Conservation (phyloP, 2,329 filamentous ascomycete species). For the Alternaria alternata region DNA sequence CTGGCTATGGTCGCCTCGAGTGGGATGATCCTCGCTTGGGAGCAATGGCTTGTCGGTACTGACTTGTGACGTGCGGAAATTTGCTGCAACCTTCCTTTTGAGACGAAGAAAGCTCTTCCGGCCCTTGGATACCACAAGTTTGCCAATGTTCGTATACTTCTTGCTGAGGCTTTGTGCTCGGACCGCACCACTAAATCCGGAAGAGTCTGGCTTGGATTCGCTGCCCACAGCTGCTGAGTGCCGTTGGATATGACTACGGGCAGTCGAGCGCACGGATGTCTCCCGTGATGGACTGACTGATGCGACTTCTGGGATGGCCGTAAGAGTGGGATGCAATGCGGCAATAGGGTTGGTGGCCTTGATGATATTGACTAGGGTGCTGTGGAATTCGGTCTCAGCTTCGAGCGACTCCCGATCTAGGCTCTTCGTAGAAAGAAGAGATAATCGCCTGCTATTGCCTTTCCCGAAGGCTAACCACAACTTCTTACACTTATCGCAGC, state of each 20-base stretch:
- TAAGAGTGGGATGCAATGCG: conserved; percentile 25
- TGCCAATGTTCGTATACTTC: neutral
- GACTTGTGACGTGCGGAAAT: neutral
- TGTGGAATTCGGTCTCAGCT: conserved; percentile 25
- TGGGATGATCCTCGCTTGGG: neutral
- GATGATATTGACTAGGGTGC: conserved; percentile 31
- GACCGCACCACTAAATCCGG: neutral
- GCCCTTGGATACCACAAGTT: neutral
- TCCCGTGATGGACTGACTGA: conserved; percentile 21
- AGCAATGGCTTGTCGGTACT: neutral
- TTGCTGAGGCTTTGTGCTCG: neutral
- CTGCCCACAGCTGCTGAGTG: neutral
- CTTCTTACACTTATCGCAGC: conserved; percentile 34
- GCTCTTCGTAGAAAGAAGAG: conserved; percentile 32
- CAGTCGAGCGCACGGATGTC: conserved; percentile 11
- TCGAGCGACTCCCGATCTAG: conserved; percentile 29
- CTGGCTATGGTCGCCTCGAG: neutral
- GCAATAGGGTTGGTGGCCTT: conserved; percentile 26
- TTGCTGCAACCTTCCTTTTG: neutral
- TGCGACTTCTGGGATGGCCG: conserved; percentile 26
- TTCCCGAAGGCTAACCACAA: conserved; percentile 39
- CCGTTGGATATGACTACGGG: neutral
- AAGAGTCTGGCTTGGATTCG: neutral
- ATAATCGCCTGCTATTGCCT: conserved; percentile 33
- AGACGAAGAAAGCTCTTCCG: neutral